These are phyloP conservation scores for Saccharomyces hybrid DNA, from an alignment of 1,139 yeast genomes.

Conservation along the genomic window DNA sequence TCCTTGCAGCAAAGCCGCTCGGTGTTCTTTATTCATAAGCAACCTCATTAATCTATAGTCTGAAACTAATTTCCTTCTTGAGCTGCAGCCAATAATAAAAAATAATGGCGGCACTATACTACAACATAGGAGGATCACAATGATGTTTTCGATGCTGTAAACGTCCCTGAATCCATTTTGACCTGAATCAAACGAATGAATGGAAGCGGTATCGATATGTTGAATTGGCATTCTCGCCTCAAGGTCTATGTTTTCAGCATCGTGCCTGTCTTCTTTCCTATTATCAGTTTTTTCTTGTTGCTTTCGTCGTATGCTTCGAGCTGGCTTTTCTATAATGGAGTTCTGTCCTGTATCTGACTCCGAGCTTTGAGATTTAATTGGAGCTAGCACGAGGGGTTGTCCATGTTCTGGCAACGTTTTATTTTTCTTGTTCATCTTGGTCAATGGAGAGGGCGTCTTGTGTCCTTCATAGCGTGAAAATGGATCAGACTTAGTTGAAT, in stretches of 20 bases:
- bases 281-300: neutral
- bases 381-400: neutral
- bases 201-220: conserved; percentile 15
- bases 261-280: neutral
- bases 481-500: neutral
- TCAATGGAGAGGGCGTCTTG: neutral
- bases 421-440: neutral
- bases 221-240: conserved; percentile 12
- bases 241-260: conserved; percentile 5
- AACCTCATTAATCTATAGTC: conserved; percentile 19
- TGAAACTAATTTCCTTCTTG: conserved; percentile 11
- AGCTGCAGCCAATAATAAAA: conserved; percentile 21
- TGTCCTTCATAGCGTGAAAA: neutral
- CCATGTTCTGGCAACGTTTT: neutral
- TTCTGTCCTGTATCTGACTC: neutral
- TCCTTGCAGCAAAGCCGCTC: conserved; percentile 19
- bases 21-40: conserved; percentile 18
- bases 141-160: conserved; percentile 16
- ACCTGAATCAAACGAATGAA: conserved; percentile 17
- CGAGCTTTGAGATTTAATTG: neutral
- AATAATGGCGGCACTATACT: conserved; percentile 21
- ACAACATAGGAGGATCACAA: conserved; percentile 13
- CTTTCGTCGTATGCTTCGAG: neutral
- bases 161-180: conserved; percentile 12
- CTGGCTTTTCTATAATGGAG: neutral